A percentile compares a stretch with the other conserved stretches of the same genome.
These are phyloP conservation scores for Codiaeum variegatum DNA, from an alignment of 441 rosid genomes.

Conservation along the genomic window DNA sequence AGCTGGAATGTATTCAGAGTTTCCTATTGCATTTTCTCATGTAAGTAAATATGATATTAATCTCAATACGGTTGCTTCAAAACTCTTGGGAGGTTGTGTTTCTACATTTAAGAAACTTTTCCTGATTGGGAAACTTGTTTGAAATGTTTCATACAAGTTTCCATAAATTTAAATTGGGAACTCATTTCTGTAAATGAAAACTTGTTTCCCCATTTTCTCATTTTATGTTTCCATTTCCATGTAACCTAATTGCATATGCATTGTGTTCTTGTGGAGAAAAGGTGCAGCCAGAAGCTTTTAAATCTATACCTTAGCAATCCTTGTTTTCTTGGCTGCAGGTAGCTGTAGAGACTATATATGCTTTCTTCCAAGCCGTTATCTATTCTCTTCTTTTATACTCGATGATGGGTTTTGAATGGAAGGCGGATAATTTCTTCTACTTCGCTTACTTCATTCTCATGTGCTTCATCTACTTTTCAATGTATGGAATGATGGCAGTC, in stretches of 20 bases:
- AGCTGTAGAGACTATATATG: slow-evolving; percentile 47
- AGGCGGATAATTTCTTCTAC: slow-evolving; percentile 38
- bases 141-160: no score
- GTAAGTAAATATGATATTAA: slow-evolving; percentile 21
- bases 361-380: slow-evolving; percentile 40
- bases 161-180: no score
- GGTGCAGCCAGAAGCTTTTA: no score
- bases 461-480: slow-evolving; percentile 57
- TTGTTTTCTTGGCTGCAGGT: slow-evolving; percentile 30
- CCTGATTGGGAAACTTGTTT: no score
- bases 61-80: no score
- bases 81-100: no score
- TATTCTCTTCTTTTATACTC: slow-evolving; percentile 47
- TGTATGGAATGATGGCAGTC: slow-evolving; percentile 66
- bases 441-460: slow-evolving; percentile 57
- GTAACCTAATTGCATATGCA: not conserved
- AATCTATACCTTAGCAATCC: no score
- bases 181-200: no score
- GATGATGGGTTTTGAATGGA: slow-evolving; percentile 51
- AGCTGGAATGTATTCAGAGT: slow-evolving; percentile 76
- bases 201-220: no score
- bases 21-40: slow-evolving; percentile 65
- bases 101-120: no score
- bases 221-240: no score
- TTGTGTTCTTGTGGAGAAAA: no score